A percentile compares a stretch with the other conserved stretches of the same genome.
These are phyloP conservation scores for Endotrypanum monterogeii DNA, from an alignment of 208 protist genomes.

Conservation along the genomic window DNA sequence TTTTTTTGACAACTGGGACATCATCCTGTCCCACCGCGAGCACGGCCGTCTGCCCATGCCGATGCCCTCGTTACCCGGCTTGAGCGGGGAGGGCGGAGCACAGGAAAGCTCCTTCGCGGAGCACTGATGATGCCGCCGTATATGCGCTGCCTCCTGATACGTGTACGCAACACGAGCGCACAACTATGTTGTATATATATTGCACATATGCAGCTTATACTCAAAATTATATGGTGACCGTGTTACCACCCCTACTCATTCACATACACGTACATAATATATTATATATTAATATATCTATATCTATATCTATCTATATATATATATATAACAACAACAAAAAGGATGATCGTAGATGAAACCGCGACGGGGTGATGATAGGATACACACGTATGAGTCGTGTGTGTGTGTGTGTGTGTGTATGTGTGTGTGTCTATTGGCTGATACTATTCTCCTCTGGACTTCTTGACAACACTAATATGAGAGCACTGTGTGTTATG, in stretches of 20 bases:
- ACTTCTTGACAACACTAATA: neutral
- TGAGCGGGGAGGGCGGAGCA: conserved; percentile 5
- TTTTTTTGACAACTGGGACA: conserved; percentile 78
- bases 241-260: neutral
- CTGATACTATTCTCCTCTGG: neutral
- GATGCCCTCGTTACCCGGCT: neutral
- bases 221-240: too few relatives aligned
- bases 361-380: neutral
- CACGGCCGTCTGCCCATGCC: neutral
- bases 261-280: neutral
- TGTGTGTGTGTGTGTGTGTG: neutral
- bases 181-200: too few relatives aligned
- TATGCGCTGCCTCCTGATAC: neutral
- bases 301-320: neutral
- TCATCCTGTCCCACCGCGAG: conserved; percentile 25
- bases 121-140: neutral
- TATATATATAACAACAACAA: neutral
- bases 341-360: too few relatives aligned
- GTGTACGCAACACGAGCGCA: neutral
- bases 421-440: neutral
- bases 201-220: too few relatives aligned
- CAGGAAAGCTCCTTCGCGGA: neutral
- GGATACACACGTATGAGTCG: neutral
- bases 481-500: neutral
- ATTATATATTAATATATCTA: too few relatives aligned